Percentiles rank a stretch among this genome's conserved stretches.
Conservation (phyloP, 2,329 filamentous ascomycete genomes). For the Colletotrichum sp. region DNA sequence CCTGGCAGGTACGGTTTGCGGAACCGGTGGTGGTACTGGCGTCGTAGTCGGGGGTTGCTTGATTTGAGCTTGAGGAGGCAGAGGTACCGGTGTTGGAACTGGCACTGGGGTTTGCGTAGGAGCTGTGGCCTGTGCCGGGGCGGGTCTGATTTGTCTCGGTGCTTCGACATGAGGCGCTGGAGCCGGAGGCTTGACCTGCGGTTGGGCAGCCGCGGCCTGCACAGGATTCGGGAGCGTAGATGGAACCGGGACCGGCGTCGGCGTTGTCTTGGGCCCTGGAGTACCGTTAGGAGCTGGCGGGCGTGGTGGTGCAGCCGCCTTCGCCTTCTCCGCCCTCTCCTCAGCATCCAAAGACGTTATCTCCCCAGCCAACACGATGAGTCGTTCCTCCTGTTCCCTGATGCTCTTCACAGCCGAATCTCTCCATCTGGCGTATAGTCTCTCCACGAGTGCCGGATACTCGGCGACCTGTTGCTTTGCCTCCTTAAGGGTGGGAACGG, state of each 20-base stretch:
- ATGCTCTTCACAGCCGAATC: constrained; percentile 74
- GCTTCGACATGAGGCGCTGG: neutral
- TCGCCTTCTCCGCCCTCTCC: constrained; percentile 27
- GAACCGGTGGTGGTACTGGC: neutral
- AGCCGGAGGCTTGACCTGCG: neutral
- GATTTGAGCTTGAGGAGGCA: constrained; percentile 8
- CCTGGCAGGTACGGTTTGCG: neutral
- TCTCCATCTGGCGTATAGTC: constrained; percentile 78
- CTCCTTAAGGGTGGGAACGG: constrained; percentile 69
- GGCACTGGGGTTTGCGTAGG: constrained; percentile 23
- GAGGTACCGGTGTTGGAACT: constrained; percentile 5
- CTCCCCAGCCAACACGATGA: constrained; percentile 68
- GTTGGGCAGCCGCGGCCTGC: neutral
- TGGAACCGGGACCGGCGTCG: constrained; percentile 5
- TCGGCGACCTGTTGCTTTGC: constrained; percentile 69
- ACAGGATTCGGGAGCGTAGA: neutral
- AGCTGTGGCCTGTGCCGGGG: constrained; percentile 29
- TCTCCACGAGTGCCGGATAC: constrained; percentile 72
- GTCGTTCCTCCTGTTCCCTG: constrained; percentile 73
- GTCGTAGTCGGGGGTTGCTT: neutral
- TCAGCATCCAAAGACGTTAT: constrained; percentile 69
- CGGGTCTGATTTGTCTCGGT: constrained; percentile 8
- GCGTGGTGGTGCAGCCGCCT: neutral
- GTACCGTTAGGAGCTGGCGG: neutral
- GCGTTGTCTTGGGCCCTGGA: neutral